Base-by-base conservation (phyloP, 306 rosid genomes). In the Begonia fuchsioides region DNA sequence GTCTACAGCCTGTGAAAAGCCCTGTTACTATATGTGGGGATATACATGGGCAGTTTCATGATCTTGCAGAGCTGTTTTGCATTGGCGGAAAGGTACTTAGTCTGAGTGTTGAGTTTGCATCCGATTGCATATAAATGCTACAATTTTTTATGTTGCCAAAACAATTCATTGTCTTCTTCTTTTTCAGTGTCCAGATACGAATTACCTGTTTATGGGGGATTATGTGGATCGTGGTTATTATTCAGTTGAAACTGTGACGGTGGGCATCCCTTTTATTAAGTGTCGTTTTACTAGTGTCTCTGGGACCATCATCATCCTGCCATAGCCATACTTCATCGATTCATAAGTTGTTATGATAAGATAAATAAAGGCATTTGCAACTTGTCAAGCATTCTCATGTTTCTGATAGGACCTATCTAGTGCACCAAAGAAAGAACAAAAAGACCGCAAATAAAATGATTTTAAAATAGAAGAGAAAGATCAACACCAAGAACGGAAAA, bases 191-290 rank as follows among this genome's bases (percentile, higher is more conserved):
- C 97, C 97, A 66, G 93, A 88, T 78, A 84, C 97, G 65, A 88
- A 84, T 62, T 88, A 88, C 65, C 74, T 88, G 66, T 88, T 88
- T 51, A 88, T 88, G 97, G 97, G 97, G 63, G 97, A 88, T 68
- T 88, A 88, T 64, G 97, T 88, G 18, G 97, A 88, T 55, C 95
- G 97, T 62, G 95, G 97, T 69, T 88, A 88, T 61, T 88, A 88
- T 67, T 84, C 97, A 3, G 93, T 88, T 43, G 97, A 84, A 74
- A 88, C 97, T 10, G 95, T 84, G 39, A 88, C 95, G 19, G 97
- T 84, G 71, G 70, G 80, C 69, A 53, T 63, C 48, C 8, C 38
- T 38, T 32, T 57, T 32, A 41, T 41, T n/a, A 6, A 6, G n/a
- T 41, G n/a, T 41, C 45, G 0, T 41, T n/a, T 26, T 26, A 26